Base-by-base conservation (phyloP, 2,329 filamentous ascomycete genomes). In the Xylariaceae sp. region DNA sequence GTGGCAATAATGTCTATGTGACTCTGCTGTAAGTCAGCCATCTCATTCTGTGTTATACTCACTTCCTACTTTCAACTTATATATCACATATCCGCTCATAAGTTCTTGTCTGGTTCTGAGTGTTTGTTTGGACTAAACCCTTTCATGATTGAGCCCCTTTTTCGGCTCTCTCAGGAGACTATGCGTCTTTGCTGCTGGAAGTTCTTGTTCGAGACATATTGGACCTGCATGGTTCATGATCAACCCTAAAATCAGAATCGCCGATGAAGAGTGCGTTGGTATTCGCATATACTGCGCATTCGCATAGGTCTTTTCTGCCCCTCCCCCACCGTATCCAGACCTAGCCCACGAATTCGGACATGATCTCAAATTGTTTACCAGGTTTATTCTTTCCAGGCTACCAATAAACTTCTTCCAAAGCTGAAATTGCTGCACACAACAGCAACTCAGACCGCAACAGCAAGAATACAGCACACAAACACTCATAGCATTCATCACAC, bases 261-360 rank as follows among this genome's bases (percentile, higher is more conserved):
- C n/a, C n/a, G n/a, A 39, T 28, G 12, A 28, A n/a, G 16, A 2
- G 37, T 6, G n/a, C 34, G 37, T 28, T 31, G 31, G 23, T 49
- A 49, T 39, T 45, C 28, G 21, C 50, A 49, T 54, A 53, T 39
- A 23, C 31, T 39, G 29, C 31, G 23, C 43, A 57, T 41, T 12
- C 54, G 29, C 36, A 48, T 57, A 44, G 14, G 33, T 16, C 36
- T 34, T 26, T n/a, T 19, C 24, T 14, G 9, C 16, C 21, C 19
- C 2, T 28, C 2, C 48, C 54, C 43, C 17, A 48, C 31, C 24
- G 14, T 7, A 14, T 9, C 11, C 12, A 28, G 12, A 9, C n/a
- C 6, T 6, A 36, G 12, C 28, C 16, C n/a, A 40, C 12, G 19
- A 33, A 9, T 40, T 44, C 17, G n/a, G 8, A 16, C 17, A 28